Evolutionary conservation across 768 basidiomycete genomes (phyloP), one percentile per base, ranked within the genome.

Genomic region (Phylloporus rhodoxanthus): DNA sequence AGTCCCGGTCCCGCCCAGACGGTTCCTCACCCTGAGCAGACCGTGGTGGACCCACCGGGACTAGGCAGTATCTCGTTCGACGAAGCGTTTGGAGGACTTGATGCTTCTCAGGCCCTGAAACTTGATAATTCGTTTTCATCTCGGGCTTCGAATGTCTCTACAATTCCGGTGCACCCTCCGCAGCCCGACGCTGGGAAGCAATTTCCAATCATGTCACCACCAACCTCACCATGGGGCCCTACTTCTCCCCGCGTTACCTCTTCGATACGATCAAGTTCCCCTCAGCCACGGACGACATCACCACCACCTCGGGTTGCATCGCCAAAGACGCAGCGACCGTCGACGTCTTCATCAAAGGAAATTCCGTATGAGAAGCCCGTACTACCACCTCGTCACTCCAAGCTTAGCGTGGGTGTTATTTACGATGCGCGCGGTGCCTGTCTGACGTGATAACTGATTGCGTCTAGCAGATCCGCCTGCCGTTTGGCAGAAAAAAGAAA

Each of bases 401-500:
- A 87, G 64, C 70, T 89, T 46, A 91, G 85, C 56, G 88, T 90
- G 70, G 71, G 85, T 77, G 10, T 4, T 52, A 32, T 39, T 26
- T 42, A 36, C 32, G 15, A 45, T 14, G 39, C 19, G 26, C n/a
- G 25, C 41, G n/a, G 39, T 30, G 29, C 25, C 17, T 50, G 51
- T 43, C 29, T 38, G 44, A 41, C 8, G 13, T 32, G 38, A 43
- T 52, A 23, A 56, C 40, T 53, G 47, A 58, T 48, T 15, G 40
- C 17, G 13, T 38, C 43, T 56, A 53, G 44, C 30, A 58, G 88
- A 77, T 91, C 55, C 88, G 86, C 47, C 67, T 91, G 51, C 87
- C 87, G 0, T 91, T 91, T 59, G 81, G 82, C 30, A 82, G 76
- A 69, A 86, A 77, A 70, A 88, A 86, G 75, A 85, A 81, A 58